Evolutionary conservation across 2,329 filamentous ascomycete genomes (phyloP), one percentile per base, ranked within the genome.

Genomic region (Scytalidium sp.): DNA sequence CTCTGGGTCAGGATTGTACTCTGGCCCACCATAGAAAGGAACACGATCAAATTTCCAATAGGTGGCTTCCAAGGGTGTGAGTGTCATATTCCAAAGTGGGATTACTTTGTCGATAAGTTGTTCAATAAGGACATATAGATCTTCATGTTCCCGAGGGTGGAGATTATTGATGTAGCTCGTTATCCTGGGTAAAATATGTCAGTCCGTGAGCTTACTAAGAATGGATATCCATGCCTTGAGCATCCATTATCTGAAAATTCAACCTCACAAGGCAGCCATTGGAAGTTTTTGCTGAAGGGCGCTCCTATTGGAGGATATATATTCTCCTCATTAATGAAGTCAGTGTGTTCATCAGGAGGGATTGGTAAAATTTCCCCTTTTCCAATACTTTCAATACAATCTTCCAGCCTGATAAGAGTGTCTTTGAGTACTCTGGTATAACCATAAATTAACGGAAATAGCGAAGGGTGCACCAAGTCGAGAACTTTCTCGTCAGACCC

Each of bases 381-480:
- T 11, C 62, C 62, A 55, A 55, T 61, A 20, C 51, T 47, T 2
- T 51, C 50, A 47, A 64, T 3, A 22, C 57, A 49, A 46, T 56
- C 51, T 2, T 44, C 40, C 20, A 51, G 11, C 2, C 47, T 45
- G 10, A 56, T 46, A n/a, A 46, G 22, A 27, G 49, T 42, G 3
- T 63, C 53, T 8, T 49, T 23, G 1, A 80, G 56, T 3, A 70
- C 67, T 2, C 68, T 68, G 1, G 72, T 71, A 9, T 64, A 64
- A 0, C 76, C 78, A 55, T 79, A 81, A 2, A 79, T 60, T 0
- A 86, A 62, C 0, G 83, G 81, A 54, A 75, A 86, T 6, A 85
- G 67, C 0, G 80, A 85, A 1, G 83, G 81, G 53, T 86, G 76
- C 3, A 87, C 73, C 2, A 86, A 66, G 58, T 87, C 77, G 1